Base-by-base conservation (phyloP, 306 rosid species). In the Fagus crenata region DNA sequence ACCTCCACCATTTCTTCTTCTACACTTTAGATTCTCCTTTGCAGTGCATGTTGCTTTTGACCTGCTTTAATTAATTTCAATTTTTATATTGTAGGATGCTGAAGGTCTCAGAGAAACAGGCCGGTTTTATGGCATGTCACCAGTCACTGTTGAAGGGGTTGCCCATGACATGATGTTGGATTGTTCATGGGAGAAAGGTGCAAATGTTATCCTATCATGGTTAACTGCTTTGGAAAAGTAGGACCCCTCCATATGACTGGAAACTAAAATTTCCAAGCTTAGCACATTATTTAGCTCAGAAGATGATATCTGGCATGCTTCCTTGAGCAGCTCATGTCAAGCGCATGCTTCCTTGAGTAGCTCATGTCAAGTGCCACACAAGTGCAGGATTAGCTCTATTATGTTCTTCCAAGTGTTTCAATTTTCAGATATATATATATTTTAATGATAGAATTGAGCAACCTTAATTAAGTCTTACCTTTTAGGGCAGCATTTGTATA, bases 121-220 rank as follows among this genome's bases (percentile, higher is more conserved):
- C 43, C 46, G 69, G 35, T 93, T 93, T 84, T 93, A 87, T 78
- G 87, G 83, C 2, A 89, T 88, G 80, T 54, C 87, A 28, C 96
- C 97, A 0, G 72, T 86, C 17, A 68, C 84, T 72, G 69, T 91
- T 51, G 89, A 90, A 77, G 93, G 81, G 35, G 83, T 84, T 81
- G 97, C 96, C 32, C 97, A 93, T 79, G 97, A 93, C 84, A 90
- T 93, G 89, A 91, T 93, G 98, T 82, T 87, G 88, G 98, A 93
- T 67, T 68, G 83, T 72, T 85, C 89, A 1, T 90, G 97, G 98
- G 89, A 89, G 74, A 87, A 83, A 80, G 98, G 92, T 64, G 93
- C 97, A 73, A 3, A 89, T 70, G 85, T 81, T 69, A 88, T 91
- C 56, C 78, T 84, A 59, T 84, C 95, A 69, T 93, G 96, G 98